Base-by-base conservation (phyloP, 2,329 filamentous ascomycete genomes). In the Fusarium sororula region DNA sequence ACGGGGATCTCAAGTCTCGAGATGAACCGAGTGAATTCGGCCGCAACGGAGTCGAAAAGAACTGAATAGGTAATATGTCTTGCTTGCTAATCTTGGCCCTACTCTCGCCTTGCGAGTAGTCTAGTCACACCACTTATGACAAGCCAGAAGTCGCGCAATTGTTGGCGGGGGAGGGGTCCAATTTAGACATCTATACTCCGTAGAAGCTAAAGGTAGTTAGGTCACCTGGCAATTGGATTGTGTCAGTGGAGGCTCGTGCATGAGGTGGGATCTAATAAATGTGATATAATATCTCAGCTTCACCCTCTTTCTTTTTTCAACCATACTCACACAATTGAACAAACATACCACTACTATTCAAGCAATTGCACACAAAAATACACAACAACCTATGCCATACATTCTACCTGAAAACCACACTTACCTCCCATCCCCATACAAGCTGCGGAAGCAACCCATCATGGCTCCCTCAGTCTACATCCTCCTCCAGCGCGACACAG, bases 391-490 rank as follows among this genome's bases (percentile, higher is more conserved):
- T 42, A 70, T 75, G 67, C 63, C 53, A 56, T 61, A 66, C 32
- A 66, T 60, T 32, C 11, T 58, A 37, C 41, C 51, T 41, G 48
- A 63, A 39, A 61, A 41, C 50, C 57, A 51, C 32, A 60, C 48
- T 24, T 65, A 74, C 41, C 66, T 74, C n/a, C 37, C 57, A 38
- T 57, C 73, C 28, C 41, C 66, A n/a, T 61, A 74, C 41, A 37
- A 47, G 11, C 26, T 47, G 14, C 60, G 66, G 28, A 62, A 66
- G 44, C 63, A 57, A 55, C 61, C 58, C 44, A 76, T 71, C 38
- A 77, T 79, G 77, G 69, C 77, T 13, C 75, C 77, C 41, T 78
- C 77, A 51, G 81, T 83, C 56, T 82, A 78, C 70, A 70, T 82
- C 53, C 75, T 83, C 62, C 63, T 83, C 55, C 78, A 81, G 71